phyloP scores from a whole-genome alignment of 805 yeast species.

The Helenozyma rhizophorensis region DNA sequence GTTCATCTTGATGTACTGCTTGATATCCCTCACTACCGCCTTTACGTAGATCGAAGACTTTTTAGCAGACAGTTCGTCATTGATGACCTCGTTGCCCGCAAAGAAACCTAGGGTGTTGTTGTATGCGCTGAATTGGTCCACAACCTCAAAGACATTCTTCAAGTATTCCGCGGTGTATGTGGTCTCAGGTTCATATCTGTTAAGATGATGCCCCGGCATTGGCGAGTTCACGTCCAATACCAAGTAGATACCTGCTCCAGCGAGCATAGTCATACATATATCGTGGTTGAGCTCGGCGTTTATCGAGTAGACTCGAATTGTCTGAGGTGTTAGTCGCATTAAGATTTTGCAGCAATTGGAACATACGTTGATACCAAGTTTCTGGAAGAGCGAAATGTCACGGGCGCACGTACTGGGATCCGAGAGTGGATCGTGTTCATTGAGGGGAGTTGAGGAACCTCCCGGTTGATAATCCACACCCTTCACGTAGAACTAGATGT shows the following conservation, averaged over 20 bases:
- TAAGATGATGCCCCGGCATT: constrained; percentile 66
- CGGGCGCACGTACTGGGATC: constrained; percentile 70
- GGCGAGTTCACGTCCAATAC: constrained; percentile 93
- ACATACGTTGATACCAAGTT: constrained; percentile 68
- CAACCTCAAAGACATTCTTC: constrained; percentile 70
- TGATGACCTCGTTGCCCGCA: constrained; percentile 88
- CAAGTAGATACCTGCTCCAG: constrained; percentile 88
- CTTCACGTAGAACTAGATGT: constrained; percentile 58
- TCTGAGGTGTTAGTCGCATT: constrained; percentile 37
- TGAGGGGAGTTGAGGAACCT: constrained; percentile 74
- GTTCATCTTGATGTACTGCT: constrained; percentile 57
- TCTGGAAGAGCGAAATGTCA: constrained; percentile 76
- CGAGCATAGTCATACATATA: constrained; percentile 85
- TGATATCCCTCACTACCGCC: constrained; percentile 77
- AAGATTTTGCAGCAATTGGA: not conserved
- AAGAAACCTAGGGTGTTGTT: constrained; percentile 88
- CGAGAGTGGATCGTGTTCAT: constrained; percentile 66
- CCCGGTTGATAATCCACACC: constrained; percentile 98
- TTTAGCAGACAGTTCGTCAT: constrained; percentile 68
- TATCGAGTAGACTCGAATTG: constrained; percentile 82
- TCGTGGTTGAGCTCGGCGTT: constrained; percentile 83
- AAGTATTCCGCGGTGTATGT: constrained; percentile 69
- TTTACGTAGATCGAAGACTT: constrained; percentile 72
- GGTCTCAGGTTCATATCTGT: constrained; percentile 93
- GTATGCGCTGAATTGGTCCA: constrained; percentile 76